phyloP scores from a whole-genome alignment of 2,329 filamentous ascomycete species.

The Colletotrichum sansevieriae region DNA sequence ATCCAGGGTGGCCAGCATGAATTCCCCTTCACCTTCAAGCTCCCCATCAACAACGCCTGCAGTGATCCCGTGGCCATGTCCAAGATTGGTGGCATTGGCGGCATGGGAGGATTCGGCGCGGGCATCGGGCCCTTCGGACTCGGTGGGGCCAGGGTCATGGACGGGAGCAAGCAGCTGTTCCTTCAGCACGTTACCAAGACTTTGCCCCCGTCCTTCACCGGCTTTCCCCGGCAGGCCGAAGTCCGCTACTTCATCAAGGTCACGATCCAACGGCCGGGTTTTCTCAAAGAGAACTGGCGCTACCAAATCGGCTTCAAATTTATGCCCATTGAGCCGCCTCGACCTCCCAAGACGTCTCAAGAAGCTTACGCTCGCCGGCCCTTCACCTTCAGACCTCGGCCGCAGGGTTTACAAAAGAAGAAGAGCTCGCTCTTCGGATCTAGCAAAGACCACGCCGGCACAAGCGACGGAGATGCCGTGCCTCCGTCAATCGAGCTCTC shows the following conservation, averaged over 20 bases:
- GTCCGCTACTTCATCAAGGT: conserved; percentile 96
- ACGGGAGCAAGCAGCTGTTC: conserved; percentile 72
- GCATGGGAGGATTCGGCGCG: conserved; percentile 64
- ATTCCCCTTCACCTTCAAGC: conserved; percentile 84
- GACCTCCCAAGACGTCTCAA: conserved; percentile 74
- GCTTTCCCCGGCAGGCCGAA: conserved; percentile 88
- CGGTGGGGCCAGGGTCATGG: conserved; percentile 70
- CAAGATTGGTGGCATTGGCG: conserved; percentile 65
- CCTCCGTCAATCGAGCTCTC: conserved; percentile 81
- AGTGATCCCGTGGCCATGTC: conserved; percentile 66
- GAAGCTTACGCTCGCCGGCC: conserved; percentile 88
- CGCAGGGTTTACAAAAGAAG: conserved; percentile 56
- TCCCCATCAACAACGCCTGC: conserved; percentile 82
- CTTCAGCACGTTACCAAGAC: conserved; percentile 84
- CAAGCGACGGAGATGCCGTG: conserved; percentile 46
- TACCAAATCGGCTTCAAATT: conserved; percentile 81
- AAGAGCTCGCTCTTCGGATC: conserved; percentile 72
- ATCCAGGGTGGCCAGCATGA: conserved; percentile 78
- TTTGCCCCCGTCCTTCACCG: conserved; percentile 88
- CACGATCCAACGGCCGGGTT: conserved; percentile 88
- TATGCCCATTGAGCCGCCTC: conserved; percentile 90
- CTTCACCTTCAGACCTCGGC: conserved; percentile 66
- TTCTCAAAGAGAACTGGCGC: conserved; percentile 92
- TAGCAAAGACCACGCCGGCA: conserved; percentile 38
- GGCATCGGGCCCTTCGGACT: conserved; percentile 61